Evolutionary conservation across 257 asterid species (phyloP), one percentile per base, ranked within the genome.

Genomic region (Gentiana macrophylla): DNA sequence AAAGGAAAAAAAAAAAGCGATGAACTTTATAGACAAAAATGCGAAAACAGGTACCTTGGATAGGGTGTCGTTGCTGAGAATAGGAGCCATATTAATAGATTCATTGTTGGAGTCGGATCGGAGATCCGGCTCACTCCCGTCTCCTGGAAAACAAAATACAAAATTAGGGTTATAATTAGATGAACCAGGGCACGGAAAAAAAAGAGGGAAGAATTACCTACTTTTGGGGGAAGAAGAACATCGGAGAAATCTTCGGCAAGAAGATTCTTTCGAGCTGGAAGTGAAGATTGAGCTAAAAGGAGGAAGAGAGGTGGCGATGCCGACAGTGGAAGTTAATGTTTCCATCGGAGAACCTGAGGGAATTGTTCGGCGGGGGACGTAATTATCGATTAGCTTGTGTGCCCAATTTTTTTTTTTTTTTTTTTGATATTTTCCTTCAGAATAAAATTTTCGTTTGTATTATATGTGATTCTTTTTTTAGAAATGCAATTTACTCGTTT

Each of bases 141-240:
- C 72, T 68, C 63, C 89, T 77, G 71, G 13, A 49, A 58, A 5
- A 50, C 8, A 43, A 55, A 12, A 3, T 0, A 47, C 57, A 2
- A 6, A 33, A 44, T 50, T 52, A 0, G 32, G 35, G 4, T 66
- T 59, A 61, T 61, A 33, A 24, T 45, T 46, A 48, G 52, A 44
- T 0, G 7, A 7, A 37, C 7, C 10, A 7, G 4, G 3, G 15
- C 33, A 24, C 32, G 38, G 41, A 50, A 41, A 1, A 11, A 3
- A 49, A 15, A 15, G 24, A 45, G 3, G 1, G 49, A 51, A 12
- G 54, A 12, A 24, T 24, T 8, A 56, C 79, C 48, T 55, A 81
- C 96, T 77, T 74, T 79, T 81, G 60, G 83, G 82, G 66, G 81
- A 63, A 63, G 74, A 35, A 67, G 90, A 74, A 73, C 77, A 82